Percentiles rank a stretch among this genome's conserved stretches.
Evolutionary conservation across 2,329 filamentous ascomycete genomes (phyloP).

Genomic region (Xylariaceae sp.): DNA sequence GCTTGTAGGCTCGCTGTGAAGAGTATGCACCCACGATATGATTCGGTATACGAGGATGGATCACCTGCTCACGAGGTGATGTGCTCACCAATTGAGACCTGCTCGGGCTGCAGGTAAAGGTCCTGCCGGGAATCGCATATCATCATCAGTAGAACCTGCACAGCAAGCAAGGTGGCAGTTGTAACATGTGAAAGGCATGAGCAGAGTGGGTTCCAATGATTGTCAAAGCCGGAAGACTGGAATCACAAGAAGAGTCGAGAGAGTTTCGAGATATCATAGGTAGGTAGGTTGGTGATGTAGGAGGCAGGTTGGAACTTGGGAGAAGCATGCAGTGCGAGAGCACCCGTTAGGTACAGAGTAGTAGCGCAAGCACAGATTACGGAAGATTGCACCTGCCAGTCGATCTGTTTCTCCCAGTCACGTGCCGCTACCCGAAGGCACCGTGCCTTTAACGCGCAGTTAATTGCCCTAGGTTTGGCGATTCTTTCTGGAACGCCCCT

Average conservation of each 20-base stretch:
- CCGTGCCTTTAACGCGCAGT: too few species aligned
- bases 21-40: too few species aligned
- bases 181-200: background rate
- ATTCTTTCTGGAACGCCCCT: too few species aligned
- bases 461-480: too few species aligned
- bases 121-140: background rate
- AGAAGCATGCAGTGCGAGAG: too few species aligned
- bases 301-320: too few species aligned
- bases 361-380: too few species aligned
- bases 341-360: too few species aligned
- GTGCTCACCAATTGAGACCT: background rate
- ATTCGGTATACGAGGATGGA: background rate
- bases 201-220: background rate
- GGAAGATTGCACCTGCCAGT: background rate
- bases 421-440: background rate
- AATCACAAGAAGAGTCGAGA: background rate
- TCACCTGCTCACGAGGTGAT: background rate
- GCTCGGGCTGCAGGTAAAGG: background rate
- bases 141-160: background rate
- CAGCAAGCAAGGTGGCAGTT: background rate
- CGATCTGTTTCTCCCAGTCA: background rate
- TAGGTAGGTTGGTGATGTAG: too few species aligned
- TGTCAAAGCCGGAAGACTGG: background rate
- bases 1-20: background rate
- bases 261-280: background rate